Percentiles rank a stretch among this genome's conserved stretches.
These are phyloP conservation scores for Calonectria hongkongensis DNA, from an alignment of 2,329 filamentous ascomycete species.

Conservation along the genomic window DNA sequence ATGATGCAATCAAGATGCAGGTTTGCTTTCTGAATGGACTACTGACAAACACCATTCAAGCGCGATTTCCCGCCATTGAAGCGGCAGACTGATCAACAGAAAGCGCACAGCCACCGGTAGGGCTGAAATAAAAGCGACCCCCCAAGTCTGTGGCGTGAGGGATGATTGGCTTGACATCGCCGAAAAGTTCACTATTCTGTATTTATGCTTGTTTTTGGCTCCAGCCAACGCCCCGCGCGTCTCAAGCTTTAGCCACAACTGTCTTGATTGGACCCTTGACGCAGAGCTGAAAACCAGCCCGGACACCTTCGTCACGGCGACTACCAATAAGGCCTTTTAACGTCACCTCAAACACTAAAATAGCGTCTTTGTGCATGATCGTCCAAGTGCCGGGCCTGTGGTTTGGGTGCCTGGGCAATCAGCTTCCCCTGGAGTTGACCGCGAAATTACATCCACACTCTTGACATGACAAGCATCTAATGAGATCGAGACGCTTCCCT, in stretches of 20 bases:
- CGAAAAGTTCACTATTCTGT: neutral
- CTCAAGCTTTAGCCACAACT: conserved; percentile 5
- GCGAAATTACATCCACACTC: neutral
- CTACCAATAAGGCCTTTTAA: neutral
- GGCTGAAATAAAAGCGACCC: neutral
- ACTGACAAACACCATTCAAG: conserved; percentile 2
- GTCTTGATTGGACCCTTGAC: neutral
- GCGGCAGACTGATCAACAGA: neutral
- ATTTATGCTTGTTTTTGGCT: conserved; percentile 23
- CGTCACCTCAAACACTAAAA: neutral
- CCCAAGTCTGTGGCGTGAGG: too few relatives aligned
- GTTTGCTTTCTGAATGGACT: neutral
- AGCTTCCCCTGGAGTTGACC: neutral
- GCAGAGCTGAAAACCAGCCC: conserved; percentile 1
- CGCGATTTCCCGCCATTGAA: neutral
- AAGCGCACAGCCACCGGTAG: conserved; percentile 1
- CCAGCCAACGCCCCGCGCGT: conserved; percentile 11
- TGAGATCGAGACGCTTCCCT: neutral
- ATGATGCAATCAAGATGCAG: neutral
- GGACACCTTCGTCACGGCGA: neutral
- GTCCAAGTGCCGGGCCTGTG: too few relatives aligned
- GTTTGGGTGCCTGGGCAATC: neutral
- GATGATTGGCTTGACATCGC: neutral
- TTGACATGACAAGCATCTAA: too few relatives aligned
- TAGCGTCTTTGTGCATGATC: neutral